These are phyloP conservation scores for Macaranga tanarius DNA, from an alignment of 441 rosid species.

Conservation along the genomic window DNA sequence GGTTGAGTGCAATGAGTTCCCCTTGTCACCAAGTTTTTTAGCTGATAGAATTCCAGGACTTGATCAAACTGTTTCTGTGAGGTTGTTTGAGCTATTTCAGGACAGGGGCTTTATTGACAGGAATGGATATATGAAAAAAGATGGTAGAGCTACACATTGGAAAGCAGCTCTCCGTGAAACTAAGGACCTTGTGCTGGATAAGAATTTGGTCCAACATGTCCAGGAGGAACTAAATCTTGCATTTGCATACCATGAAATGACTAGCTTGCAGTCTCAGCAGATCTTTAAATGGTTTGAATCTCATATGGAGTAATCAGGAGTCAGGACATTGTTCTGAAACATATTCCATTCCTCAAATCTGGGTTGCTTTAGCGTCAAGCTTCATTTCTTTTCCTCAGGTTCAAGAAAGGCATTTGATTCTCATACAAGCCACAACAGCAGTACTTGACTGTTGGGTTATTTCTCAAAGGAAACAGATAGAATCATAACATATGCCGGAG, in stretches of 20 bases:
- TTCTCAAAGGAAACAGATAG: background rate
- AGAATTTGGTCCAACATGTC: constrained; percentile 54
- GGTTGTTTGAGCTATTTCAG: constrained; percentile 51
- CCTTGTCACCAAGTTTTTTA: constrained; percentile 46
- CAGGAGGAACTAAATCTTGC: constrained; percentile 88
- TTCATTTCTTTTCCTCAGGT: too few relatives aligned
- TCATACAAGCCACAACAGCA: too few relatives aligned
- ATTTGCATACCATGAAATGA: constrained; percentile 84
- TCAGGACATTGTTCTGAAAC: background rate
- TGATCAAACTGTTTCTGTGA: constrained; percentile 42
- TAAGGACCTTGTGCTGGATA: constrained; percentile 37
- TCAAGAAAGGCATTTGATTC: too few relatives aligned
- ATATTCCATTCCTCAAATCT: constrained; percentile 4
- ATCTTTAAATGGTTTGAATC: constrained; percentile 89
- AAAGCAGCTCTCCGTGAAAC: constrained; percentile 44
- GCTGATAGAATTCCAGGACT: constrained; percentile 68
- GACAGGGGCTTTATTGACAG: constrained; percentile 59
- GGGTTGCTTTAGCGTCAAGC: too few relatives aligned
- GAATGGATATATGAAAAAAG: constrained; percentile 71
- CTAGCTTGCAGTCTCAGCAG: constrained; percentile 72
- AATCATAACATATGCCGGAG: background rate
- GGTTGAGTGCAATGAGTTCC: constrained; percentile 68
- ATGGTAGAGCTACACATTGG: constrained; percentile 72
- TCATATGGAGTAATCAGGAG: constrained; percentile 46
- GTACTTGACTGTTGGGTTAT: background rate